Evolutionary conservation across 495 filamentous ascomycete genomes (phyloP).

Genomic region (Daldinia vernicosa): DNA sequence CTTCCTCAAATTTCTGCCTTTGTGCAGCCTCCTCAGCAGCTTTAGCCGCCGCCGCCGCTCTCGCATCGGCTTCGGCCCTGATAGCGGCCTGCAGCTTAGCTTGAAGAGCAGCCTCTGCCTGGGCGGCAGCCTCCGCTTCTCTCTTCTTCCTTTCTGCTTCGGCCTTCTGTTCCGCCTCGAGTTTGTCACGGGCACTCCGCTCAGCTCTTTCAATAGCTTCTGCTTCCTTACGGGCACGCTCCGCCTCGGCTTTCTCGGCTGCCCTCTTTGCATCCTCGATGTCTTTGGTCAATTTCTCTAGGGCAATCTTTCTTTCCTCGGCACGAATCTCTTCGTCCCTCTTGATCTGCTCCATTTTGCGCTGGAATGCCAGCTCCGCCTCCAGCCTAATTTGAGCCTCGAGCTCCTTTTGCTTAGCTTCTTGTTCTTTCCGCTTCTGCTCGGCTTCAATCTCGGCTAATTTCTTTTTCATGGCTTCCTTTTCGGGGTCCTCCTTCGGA

Average conservation of each 20-base stretch:
- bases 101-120: constrained; percentile 52
- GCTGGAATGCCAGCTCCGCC: constrained; percentile 49
- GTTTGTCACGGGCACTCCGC: constrained; percentile 49
- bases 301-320: constrained; percentile 44
- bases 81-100: constrained; percentile 53
- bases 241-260: constrained; percentile 52
- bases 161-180: constrained; percentile 54
- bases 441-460: constrained; percentile 51
- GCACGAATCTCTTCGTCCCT: constrained; percentile 44
- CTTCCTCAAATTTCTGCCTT: constrained; percentile 52
- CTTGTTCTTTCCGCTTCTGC: constrained; percentile 48
- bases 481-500: constrained; percentile 56
- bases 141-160: constrained; percentile 62
- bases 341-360: constrained; percentile 53
- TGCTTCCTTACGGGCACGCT: constrained; percentile 39
- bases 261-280: constrained; percentile 54
- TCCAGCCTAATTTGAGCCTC: constrained; percentile 58
- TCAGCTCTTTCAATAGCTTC: constrained; percentile 47
- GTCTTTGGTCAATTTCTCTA: constrained; percentile 50
- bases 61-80: constrained; percentile 53
- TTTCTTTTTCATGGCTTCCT: constrained; percentile 54
- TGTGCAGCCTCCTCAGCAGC: constrained; percentile 60
- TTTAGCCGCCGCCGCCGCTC: constrained; percentile 51
- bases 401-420: constrained; percentile 53
- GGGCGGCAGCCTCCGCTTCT: constrained; percentile 60